These are phyloP conservation scores for Daedaleopsis sinensis DNA, from an alignment of 768 basidiomycete genomes.

Conservation along the genomic window DNA sequence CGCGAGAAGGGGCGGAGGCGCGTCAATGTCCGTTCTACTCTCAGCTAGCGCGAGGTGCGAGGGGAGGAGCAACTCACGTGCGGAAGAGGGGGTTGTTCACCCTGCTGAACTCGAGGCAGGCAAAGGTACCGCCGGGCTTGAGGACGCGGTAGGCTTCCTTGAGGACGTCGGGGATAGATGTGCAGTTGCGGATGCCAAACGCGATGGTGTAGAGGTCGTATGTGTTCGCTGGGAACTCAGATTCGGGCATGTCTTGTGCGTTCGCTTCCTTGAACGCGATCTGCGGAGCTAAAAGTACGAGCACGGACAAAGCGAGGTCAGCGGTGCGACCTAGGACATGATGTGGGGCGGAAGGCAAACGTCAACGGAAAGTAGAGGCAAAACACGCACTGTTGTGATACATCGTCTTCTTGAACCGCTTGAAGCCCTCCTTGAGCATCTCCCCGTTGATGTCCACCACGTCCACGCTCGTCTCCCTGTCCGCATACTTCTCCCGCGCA, in stretches of 20 bases:
- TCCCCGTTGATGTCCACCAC: conserved; percentile 94
- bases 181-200: conserved; percentile 97
- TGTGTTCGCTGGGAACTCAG: conserved; percentile 75
- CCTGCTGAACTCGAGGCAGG: conserved; percentile 94
- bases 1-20: background rate
- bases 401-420: conserved; percentile 94
- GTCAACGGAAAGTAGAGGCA: background rate
- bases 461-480: conserved; percentile 86
- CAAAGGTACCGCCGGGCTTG: conserved; percentile 94
- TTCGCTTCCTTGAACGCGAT: conserved; percentile 92
- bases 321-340: background rate
- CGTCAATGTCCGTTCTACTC: background rate
- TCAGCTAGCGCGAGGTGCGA: background rate
- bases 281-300: conserved; percentile 69
- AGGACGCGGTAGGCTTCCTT: conserved; percentile 91
- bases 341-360: background rate
- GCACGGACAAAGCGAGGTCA: conserved; percentile 4
- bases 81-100: conserved; percentile 87
- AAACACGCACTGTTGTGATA: conserved; percentile 86
- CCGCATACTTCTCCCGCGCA: conserved; percentile 85
- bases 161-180: conserved; percentile 85
- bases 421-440: conserved; percentile 92
- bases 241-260: conserved; percentile 74
- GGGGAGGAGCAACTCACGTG: conserved; percentile 61
- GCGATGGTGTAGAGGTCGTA: conserved; percentile 98